Evolutionary conservation across 208 protist species (phyloP), one percentile per base, ranked within the genome.

Genomic region (Trypanosoma caninum): DNA sequence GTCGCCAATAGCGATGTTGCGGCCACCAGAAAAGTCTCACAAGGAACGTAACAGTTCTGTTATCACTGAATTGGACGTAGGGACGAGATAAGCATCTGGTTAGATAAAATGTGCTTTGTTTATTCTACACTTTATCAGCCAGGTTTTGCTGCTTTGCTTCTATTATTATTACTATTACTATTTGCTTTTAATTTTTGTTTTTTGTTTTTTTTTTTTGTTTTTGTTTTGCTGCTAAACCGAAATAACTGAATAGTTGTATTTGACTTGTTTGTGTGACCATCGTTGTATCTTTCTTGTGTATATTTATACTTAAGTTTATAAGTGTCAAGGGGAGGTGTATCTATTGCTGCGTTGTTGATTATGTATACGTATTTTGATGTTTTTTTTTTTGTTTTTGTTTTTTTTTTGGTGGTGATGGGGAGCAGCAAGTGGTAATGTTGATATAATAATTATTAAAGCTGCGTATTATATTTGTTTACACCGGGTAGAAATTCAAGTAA

Each of bases 1-100:
- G 0, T 46, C 69, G 0, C 57, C 80, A 2, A 94, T 94, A 30
- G 81, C 82, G 18, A 89, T 84, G 78, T 80, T 94, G 16, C 30
- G 55, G 2, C 87, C 83, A 45, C 83, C 87, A 4, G 65, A 62
- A 53, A 65, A 65, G 25, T 8, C 27, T n/a, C 4, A 57, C 2
- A 56, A 38, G 38, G 23, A 20, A 20, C 22, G 14, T 38, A 27
- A 16, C 11, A 8, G 11, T 2, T 13, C 22, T 48, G 33, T 5
- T 46, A 13, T 25, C 34, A 18, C 20, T 23, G n/a, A 34, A 22
- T 22, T 5, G 3, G 47, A 34, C 31, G 14, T 18, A 33, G n/a
- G 13, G 40, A 16, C 4, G 20, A 5, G 42, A 59, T 8, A 33
- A 18, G 20, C 30, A 31, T 44, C 1, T 18, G 37, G 53, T 14